Conservation (phyloP, 805 yeast species). For the Starmerella stigmatis region DNA sequence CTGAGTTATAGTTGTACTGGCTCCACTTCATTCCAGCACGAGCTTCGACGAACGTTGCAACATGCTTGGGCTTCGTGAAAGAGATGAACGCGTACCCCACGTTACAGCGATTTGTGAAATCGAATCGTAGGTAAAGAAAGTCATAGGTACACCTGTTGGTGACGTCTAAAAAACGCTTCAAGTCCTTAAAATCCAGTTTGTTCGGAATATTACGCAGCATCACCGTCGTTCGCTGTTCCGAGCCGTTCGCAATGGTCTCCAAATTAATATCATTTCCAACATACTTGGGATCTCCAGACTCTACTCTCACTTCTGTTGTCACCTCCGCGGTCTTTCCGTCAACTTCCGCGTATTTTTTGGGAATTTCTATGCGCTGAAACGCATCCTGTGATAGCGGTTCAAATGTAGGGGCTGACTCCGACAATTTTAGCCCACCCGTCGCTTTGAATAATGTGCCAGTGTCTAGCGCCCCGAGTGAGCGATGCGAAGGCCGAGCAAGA, state of each 20-base stretch:
- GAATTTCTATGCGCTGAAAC: background rate
- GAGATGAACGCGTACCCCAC: slow-evolving; percentile 49
- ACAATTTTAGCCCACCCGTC: too few species aligned
- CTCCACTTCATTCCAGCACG: slow-evolving; percentile 42
- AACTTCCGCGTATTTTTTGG: background rate
- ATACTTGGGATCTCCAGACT: background rate
- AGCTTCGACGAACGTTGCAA: slow-evolving; percentile 38
- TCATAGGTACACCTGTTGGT: slow-evolving; percentile 35
- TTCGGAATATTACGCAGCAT: slow-evolving; percentile 49
- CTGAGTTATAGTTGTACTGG: slow-evolving; percentile 35
- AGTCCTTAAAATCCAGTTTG: slow-evolving; percentile 38
- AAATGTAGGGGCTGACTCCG: too few species aligned
- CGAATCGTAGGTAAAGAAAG: slow-evolving; percentile 41
- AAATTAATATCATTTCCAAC: slow-evolving; percentile 28
- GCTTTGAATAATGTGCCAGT: too few species aligned
- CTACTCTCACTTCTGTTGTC: background rate
- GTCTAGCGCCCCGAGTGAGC: too few species aligned
- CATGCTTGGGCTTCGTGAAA: slow-evolving; percentile 37
- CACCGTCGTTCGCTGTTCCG: slow-evolving; percentile 39
- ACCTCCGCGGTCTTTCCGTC: too few species aligned
- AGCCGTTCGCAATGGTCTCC: slow-evolving; percentile 33
- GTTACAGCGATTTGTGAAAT: slow-evolving; percentile 43
- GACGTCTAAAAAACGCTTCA: slow-evolving; percentile 39
- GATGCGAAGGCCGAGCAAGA: too few species aligned
- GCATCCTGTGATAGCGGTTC: too few species aligned